Percentiles rank a stretch among this genome's conserved stretches.
Conservation (phyloP, 1,284 basidiomycete genomes). For the Exobasidium rhododendri region DNA sequence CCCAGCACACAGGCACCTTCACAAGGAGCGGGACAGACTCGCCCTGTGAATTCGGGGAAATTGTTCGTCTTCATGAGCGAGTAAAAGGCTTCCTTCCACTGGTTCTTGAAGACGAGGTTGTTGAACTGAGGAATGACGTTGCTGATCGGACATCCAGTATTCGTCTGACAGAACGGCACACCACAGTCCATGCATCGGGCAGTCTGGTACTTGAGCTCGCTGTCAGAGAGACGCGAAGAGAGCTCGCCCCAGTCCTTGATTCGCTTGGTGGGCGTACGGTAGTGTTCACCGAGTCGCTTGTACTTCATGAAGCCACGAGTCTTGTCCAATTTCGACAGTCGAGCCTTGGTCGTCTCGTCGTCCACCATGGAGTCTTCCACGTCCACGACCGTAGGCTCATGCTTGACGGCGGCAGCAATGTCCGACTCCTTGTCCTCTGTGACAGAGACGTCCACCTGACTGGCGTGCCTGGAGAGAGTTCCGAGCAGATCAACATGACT, state of each 20-base stretch:
- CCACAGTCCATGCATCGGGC: conserved; percentile 54
- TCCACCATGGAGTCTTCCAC: conserved; percentile 53
- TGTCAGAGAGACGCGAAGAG: conserved; percentile 44
- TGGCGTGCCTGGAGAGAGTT: conserved; percentile 47
- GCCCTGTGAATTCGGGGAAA: conserved; percentile 53
- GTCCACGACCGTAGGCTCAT: conserved; percentile 45
- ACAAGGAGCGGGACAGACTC: conserved; percentile 53
- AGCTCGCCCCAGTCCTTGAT: conserved; percentile 52
- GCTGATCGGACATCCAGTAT: conserved; percentile 51
- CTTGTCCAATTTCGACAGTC: conserved; percentile 51
- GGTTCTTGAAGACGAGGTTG: conserved; percentile 53
- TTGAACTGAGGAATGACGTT: conserved; percentile 54
- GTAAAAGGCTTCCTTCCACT: conserved; percentile 52
- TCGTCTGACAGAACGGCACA: conserved; percentile 53
- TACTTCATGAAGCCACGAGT: conserved; percentile 53
- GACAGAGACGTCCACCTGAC: conserved; percentile 42
- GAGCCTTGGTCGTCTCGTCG: conserved; percentile 45
- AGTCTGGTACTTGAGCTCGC: conserved; percentile 53
- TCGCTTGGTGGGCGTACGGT: conserved; percentile 46
- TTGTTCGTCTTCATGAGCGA: conserved; percentile 52
- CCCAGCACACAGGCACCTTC: conserved; percentile 51
- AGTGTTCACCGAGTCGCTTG: conserved; percentile 50
- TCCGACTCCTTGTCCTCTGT: conserved; percentile 31
- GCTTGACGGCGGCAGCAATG: conserved; percentile 31
- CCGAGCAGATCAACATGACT: conserved; percentile 53